Evolutionary conservation across 768 basidiomycete genomes (phyloP).

Genomic region (Suillus alpinus): DNA sequence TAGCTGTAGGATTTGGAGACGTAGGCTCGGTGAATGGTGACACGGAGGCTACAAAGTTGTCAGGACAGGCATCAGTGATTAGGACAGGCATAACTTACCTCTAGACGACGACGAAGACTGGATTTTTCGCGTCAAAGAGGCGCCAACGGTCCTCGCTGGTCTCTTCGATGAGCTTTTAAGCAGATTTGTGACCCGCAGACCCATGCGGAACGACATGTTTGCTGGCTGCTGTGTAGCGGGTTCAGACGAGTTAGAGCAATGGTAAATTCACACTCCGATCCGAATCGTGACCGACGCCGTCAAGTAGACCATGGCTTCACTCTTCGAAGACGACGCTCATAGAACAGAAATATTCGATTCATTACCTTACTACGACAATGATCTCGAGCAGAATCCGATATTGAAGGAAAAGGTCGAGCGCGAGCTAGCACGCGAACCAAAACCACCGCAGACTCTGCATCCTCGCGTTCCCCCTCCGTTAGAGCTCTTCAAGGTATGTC

Average conservation of each 20-base stretch:
- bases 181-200: conserved; percentile 41
- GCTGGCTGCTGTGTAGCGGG: conserved; percentile 10
- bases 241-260: conserved; percentile 11
- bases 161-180: conserved; percentile 41
- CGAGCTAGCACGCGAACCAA: conserved; percentile 72
- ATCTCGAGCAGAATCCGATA: conserved; percentile 71
- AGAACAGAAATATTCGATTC: conserved; percentile 62
- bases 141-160: conserved; percentile 23
- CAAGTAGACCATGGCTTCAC: conserved; percentile 22
- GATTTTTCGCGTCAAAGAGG: conserved; percentile 37
- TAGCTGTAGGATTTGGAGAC: conserved; percentile 80
- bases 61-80: conserved; percentile 4
- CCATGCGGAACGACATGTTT: conserved; percentile 46
- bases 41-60: conserved; percentile 46
- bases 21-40: conserved; percentile 88
- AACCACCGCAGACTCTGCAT: conserved; percentile 58
- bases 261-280: conserved; percentile 6
- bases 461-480: conserved; percentile 66
- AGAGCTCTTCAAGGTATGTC: conserved; percentile 68
- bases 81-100: conserved; percentile 37
- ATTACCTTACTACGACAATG: conserved; percentile 93
- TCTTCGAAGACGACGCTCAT: conserved; percentile 11
- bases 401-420: conserved; percentile 74
- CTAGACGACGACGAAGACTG: conserved; percentile 46
- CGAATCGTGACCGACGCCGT: conserved; percentile 4